Base-by-base conservation (phyloP, 129 eudicot species). In the Flaveria trinervia region DNA sequence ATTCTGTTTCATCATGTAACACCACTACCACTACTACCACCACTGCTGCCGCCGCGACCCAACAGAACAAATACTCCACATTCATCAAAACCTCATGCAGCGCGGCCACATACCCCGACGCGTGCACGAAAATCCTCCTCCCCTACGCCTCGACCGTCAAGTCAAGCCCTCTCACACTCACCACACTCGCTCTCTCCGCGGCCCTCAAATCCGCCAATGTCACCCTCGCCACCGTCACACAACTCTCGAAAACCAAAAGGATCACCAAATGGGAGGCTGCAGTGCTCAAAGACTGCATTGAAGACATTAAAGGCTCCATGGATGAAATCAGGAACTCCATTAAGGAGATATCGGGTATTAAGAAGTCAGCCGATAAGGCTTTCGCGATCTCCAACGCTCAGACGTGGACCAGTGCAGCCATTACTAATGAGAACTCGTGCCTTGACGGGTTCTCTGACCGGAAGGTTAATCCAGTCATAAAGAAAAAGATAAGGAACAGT, bases 361-460 rank as follows among this genome's bases (percentile, higher is more conserved):
- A 74, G 14, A 86, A 73, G 18, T 70, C 77, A 0, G 73, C 54
- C 0, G 87, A 83, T 51, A 73, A 73, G 70, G 70, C 68, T 8
- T 90, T 90, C 45, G 82, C 75, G 66, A 77, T 90, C 70, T 80
- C 87, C 0, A 93, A 91, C 57, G 94, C 92, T 0, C 88, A 89
- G 82, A 93, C 97, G 5, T 86, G 89, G 85, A 90, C 88, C 4
- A 93, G 98, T 51, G 91, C 98, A 0, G 97, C 91, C 16, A 86
- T 93, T n/a, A 88, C 97, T 1, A 87, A 93, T 41, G 89, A 89
- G 77, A 76, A 85, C 57, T 84, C 98, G 44, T 93, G 98, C 70
- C 75, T 84, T 43, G 98, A 93, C 16, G 98, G 85, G 25, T 75
- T 88, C 50, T 45, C 85, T 9, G 92, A 70, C 0, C n/a, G 87